Conservation (phyloP, 805 yeast genomes). For the Yarrowia divulgata region DNA sequence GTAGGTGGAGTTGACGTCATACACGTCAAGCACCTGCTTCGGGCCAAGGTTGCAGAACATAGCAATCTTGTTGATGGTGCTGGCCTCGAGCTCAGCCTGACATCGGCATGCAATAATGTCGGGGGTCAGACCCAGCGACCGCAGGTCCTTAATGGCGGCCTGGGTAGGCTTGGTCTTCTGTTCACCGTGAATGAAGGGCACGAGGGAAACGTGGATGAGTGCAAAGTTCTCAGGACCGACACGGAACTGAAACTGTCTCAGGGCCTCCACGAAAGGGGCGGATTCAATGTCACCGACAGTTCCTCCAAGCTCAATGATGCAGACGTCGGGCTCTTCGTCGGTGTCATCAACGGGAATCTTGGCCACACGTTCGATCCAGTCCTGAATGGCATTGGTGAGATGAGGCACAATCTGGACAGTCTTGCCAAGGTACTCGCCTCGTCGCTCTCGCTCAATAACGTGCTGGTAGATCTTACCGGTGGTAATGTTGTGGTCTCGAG, state of each 20-base stretch:
- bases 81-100: slow-evolving; percentile 75
- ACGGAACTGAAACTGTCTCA: slow-evolving; percentile 97
- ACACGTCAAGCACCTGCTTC: slow-evolving; percentile 96
- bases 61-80: slow-evolving; percentile 94
- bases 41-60: slow-evolving; percentile 99
- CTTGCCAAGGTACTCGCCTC: slow-evolving; percentile 96
- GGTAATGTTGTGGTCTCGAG: slow-evolving; percentile 94
- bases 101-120: slow-evolving; percentile 99
- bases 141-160: slow-evolving; percentile 96
- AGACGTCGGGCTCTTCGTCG: slow-evolving; percentile 90
- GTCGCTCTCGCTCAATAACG: slow-evolving; percentile 92
- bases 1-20: slow-evolving; percentile 95
- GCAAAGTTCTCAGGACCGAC: slow-evolving; percentile 95
- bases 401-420: slow-evolving; percentile 99
- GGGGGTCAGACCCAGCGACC: slow-evolving; percentile 93
- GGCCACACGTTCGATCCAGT: slow-evolving; percentile 96
- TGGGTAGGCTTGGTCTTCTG: slow-evolving; percentile 99
- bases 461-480: slow-evolving; percentile 96
- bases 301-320: slow-evolving; percentile 98
- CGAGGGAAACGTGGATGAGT: slow-evolving; percentile 93
- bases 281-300: slow-evolving; percentile 99
- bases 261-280: slow-evolving; percentile 98
- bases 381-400: slow-evolving; percentile 95
- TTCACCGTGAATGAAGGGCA: slow-evolving; percentile 98
- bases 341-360: slow-evolving; percentile 89